phyloP scores from a whole-genome alignment of 495 filamentous ascomycete species.

The Neurospora africana region DNA sequence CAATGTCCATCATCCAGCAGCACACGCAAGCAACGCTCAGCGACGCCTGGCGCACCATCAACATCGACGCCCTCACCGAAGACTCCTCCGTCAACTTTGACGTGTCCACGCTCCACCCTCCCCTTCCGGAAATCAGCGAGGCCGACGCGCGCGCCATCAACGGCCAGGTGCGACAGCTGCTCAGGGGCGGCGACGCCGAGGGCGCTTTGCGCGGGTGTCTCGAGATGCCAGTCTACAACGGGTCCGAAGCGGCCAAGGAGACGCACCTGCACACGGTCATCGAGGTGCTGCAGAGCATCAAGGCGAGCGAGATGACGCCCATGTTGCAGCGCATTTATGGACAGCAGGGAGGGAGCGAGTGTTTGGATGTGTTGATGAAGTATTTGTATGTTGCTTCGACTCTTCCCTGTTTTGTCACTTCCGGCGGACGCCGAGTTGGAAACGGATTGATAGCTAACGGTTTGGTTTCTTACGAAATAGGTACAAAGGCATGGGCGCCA shows the following conservation, averaged over 20 bases:
- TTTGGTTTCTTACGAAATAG: slow-evolving; percentile 18
- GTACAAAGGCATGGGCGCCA: slow-evolving; percentile 74
- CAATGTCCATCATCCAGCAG: slow-evolving; percentile 50
- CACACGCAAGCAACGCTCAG: slow-evolving; percentile 37
- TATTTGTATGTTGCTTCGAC: slow-evolving; percentile 48
- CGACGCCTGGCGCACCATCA: slow-evolving; percentile 80
- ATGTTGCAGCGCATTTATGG: slow-evolving; percentile 67
- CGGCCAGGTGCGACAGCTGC: slow-evolving; percentile 70
- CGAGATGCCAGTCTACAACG: slow-evolving; percentile 51
- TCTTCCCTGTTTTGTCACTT: no score
- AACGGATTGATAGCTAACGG: neutral
- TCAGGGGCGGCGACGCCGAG: slow-evolving; percentile 74
- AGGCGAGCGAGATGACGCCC: slow-evolving; percentile 80
- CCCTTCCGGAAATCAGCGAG: slow-evolving; percentile 54
- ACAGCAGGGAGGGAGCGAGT: slow-evolving; percentile 60
- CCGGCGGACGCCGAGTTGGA: no score
- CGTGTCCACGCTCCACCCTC: slow-evolving; percentile 62
- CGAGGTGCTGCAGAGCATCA: slow-evolving; percentile 83
- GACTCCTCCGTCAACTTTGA: slow-evolving; percentile 83
- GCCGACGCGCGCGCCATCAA: slow-evolving; percentile 63
- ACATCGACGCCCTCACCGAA: slow-evolving; percentile 82
- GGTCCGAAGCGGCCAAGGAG: slow-evolving; percentile 70
- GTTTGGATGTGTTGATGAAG: slow-evolving; percentile 65
- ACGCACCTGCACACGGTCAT: slow-evolving; percentile 69
- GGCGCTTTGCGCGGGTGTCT: slow-evolving; percentile 70